A percentile compares a stretch with the other conserved stretches of the same genome.
Conservation (phyloP, 306 rosid species). For the Quercus ilex region DNA sequence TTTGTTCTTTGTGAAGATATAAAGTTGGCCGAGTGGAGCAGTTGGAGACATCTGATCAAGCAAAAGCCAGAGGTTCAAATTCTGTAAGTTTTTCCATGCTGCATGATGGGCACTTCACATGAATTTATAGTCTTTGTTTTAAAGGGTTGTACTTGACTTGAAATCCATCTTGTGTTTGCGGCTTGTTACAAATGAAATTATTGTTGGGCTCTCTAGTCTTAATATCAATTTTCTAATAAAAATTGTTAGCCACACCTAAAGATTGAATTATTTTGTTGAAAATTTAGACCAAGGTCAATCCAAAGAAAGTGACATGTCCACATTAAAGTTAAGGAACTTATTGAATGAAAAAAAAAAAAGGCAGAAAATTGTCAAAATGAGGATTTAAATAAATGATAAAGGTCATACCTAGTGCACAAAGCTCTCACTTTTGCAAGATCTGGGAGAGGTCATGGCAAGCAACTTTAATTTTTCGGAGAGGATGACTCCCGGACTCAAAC, state of each 20-base stretch:
- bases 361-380: background rate
- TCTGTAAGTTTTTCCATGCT: constrained; percentile 66
- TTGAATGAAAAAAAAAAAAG: background rate
- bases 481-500: no score
- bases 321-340: background rate
- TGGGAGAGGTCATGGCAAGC: no score
- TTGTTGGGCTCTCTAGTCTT: background rate
- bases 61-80: constrained; percentile 74
- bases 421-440: no score
- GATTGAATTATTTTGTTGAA: background rate
- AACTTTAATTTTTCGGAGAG: no score
- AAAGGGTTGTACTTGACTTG: constrained; percentile 7
- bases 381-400: no score
- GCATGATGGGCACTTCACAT: constrained; percentile 7
- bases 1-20: constrained; percentile 51
- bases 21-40: constrained; percentile 98
- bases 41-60: constrained; percentile 78
- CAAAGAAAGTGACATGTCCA: background rate
- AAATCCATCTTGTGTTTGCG: background rate
- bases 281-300: background rate
- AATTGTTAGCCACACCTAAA: background rate
- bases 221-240: background rate
- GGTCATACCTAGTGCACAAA: no score
- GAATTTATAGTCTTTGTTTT: constrained; percentile 1
- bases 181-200: background rate